Evolutionary conservation across 768 basidiomycete genomes (phyloP).

Genomic region (Boletus tomentosulus): DNA sequence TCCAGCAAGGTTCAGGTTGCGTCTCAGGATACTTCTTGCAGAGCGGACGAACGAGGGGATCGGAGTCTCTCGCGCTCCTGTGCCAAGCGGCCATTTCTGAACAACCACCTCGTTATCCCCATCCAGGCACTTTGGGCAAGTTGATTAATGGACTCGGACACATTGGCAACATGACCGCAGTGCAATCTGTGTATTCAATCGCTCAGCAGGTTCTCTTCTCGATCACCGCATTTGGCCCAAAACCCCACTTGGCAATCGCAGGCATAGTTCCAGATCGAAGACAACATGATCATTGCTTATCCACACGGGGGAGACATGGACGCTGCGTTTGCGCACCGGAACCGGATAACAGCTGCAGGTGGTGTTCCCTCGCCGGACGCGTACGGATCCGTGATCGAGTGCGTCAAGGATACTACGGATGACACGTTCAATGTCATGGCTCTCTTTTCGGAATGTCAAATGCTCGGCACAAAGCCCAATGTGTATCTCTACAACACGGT

Average conservation of each 20-base stretch:
- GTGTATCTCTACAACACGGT: constrained; percentile 94
- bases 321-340: constrained; percentile 70
- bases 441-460: constrained; percentile 75
- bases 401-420: constrained; percentile 92
- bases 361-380: constrained; percentile 82
- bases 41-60: constrained; percentile 10
- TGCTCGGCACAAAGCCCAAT: constrained; percentile 68
- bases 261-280: too few species aligned
- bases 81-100: constrained; percentile 36
- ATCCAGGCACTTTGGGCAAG: constrained; percentile 47
- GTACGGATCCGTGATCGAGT: constrained; percentile 85
- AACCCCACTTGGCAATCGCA: constrained; percentile 45
- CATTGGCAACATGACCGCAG: constrained; percentile 52
- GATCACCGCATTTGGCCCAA: constrained; percentile 33
- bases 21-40: constrained; percentile 18
- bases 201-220: constrained; percentile 61
- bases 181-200: constrained; percentile 62
- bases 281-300: constrained; percentile 82
- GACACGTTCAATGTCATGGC: constrained; percentile 84
- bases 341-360: constrained; percentile 74
- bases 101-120: constrained; percentile 44
- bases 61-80: constrained; percentile 4
- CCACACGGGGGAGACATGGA: constrained; percentile 85
- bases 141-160: constrained; percentile 73
- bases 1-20: constrained; percentile 17